Conservation (phyloP, 805 yeast species). For the Ogataea wickerhamii region DNA sequence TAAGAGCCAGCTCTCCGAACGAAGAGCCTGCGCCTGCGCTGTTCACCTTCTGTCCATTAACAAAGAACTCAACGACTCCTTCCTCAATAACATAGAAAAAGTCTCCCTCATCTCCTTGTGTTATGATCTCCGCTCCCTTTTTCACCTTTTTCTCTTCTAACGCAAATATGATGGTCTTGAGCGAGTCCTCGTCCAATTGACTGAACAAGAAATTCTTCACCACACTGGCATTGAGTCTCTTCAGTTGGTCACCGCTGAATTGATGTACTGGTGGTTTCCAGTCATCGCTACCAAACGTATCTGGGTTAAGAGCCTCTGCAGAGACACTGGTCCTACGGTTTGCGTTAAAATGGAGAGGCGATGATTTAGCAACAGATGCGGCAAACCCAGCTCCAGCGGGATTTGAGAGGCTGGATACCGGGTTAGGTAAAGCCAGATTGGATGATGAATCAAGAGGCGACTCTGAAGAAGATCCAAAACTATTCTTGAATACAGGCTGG, state of each 20-base stretch:
- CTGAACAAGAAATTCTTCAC: slow-evolving; percentile 81
- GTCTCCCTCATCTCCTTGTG: slow-evolving; percentile 94
- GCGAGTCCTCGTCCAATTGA: slow-evolving; percentile 74
- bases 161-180: slow-evolving; percentile 78
- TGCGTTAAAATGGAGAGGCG: slow-evolving; percentile 66
- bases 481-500: slow-evolving; percentile 24
- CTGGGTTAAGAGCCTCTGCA: slow-evolving; percentile 83
- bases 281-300: slow-evolving; percentile 57
- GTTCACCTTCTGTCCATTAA: slow-evolving; percentile 66
- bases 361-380: slow-evolving; percentile 30
- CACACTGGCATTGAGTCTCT: slow-evolving; percentile 66
- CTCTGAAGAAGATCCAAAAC: slow-evolving; percentile 26
- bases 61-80: slow-evolving; percentile 80
- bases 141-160: slow-evolving; percentile 65
- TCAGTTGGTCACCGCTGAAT: slow-evolving; percentile 58
- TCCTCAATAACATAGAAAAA: slow-evolving; percentile 81
- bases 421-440: slow-evolving; percentile 2
- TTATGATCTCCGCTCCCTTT: slow-evolving; percentile 64
- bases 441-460: slow-evolving; percentile 23
- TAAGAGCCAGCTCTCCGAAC: slow-evolving; percentile 94
- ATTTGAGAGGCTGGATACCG: slow-evolving; percentile 1
- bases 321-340: slow-evolving; percentile 86
- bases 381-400: slow-evolving; percentile 20
- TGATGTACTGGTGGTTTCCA: slow-evolving; percentile 74
- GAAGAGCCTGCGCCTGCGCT: slow-evolving; percentile 82